Conservation (phyloP, 2,329 filamentous ascomycete genomes). For the Pseudogymnoascus sp. region DNA sequence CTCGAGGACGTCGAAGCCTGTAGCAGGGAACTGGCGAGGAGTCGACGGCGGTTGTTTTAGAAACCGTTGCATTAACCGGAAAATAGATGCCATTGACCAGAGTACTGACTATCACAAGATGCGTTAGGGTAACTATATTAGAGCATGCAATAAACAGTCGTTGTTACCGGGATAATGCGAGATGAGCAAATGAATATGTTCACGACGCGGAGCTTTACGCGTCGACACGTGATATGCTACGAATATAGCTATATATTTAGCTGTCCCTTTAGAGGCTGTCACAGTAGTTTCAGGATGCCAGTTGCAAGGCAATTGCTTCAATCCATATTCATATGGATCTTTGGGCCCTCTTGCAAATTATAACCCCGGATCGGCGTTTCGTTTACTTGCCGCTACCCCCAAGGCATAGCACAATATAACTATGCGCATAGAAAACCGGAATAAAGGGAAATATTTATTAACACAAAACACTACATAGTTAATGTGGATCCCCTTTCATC, state of each 20-base stretch:
- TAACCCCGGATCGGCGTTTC: too few species aligned
- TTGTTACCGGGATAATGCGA: neutral
- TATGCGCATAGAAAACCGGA: neutral
- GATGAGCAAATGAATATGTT: neutral
- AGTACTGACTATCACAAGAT: neutral
- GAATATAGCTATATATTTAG: neutral
- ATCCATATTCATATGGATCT: neutral
- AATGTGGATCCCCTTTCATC: neutral
- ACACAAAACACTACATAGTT: neutral
- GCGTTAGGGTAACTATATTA: neutral
- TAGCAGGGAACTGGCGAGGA: neutral
- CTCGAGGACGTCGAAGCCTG: neutral
- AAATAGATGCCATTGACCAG: neutral
- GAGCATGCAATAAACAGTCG: too few species aligned
- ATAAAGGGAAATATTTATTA: neutral
- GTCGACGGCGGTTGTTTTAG: too few species aligned
- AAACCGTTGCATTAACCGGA: too few species aligned
- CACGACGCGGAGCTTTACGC: neutral
- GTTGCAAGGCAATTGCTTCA: neutral
- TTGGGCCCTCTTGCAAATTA: neutral
- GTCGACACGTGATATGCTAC: neutral
- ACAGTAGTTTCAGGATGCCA: neutral
- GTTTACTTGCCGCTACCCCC: neutral
- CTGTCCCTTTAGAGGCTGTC: neutral
- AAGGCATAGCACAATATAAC: neutral